phyloP scores from a whole-genome alignment of 2,329 filamentous ascomycete genomes.

The Aureobasidium zeae region DNA sequence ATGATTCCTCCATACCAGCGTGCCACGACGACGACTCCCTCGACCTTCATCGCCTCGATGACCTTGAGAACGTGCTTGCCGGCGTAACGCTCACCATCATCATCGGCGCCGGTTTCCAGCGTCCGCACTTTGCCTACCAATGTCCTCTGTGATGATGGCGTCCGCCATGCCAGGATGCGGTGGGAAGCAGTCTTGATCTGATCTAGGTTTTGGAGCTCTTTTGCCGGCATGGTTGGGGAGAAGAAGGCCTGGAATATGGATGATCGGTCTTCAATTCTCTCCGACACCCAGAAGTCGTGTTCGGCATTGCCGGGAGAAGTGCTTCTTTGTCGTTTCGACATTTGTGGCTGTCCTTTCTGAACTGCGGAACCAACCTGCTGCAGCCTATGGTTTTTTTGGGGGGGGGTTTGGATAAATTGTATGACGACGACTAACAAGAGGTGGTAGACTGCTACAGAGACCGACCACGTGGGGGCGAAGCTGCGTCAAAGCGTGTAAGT shows the following conservation, averaged over 20 bases:
- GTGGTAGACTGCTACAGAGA: too few species aligned
- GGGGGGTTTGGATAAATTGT: too few species aligned
- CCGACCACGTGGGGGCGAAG: too few species aligned
- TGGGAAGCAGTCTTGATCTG: slow-evolving; percentile 41
- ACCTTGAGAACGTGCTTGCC: slow-evolving; percentile 41
- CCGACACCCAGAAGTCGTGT: slow-evolving; percentile 36
- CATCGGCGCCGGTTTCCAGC: slow-evolving; percentile 37
- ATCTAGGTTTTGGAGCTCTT: slow-evolving; percentile 35
- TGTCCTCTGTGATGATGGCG: slow-evolving; percentile 10
- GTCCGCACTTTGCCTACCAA: slow-evolving; percentile 6
- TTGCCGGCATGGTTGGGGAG: slow-evolving; percentile 35
- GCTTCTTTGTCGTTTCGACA: slow-evolving; percentile 16
- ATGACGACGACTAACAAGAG: too few species aligned
- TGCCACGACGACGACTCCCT: slow-evolving; percentile 43
- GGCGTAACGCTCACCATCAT: slow-evolving; percentile 46
- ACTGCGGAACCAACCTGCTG: too few species aligned
- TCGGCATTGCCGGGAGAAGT: slow-evolving; percentile 12
- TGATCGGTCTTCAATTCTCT: slow-evolving; percentile 40
- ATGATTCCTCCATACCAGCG: slow-evolving; percentile 47
- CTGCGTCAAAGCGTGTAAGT: too few species aligned
- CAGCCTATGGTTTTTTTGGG: too few species aligned
- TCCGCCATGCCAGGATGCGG: slow-evolving; percentile 44
- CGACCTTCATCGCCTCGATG: slow-evolving; percentile 35
- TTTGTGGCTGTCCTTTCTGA: too few species aligned
- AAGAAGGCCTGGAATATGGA: slow-evolving; percentile 44